Evolutionary conservation across 1,284 basidiomycete species (phyloP).

Genomic region (Naganishia cerealis): DNA sequence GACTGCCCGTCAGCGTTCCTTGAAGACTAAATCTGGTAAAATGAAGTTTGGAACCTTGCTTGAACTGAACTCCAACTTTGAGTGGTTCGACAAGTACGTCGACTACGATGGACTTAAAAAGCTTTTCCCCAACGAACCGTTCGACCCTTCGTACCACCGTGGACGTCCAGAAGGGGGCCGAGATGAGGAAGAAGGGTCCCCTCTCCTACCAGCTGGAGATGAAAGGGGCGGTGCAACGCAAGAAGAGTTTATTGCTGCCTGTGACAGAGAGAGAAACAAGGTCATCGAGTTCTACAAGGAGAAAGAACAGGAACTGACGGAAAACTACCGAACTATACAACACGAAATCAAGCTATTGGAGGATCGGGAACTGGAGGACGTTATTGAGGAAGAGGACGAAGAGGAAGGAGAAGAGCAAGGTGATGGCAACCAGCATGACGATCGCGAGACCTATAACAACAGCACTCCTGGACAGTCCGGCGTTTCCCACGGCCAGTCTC

Average conservation of each 20-base stretch:
- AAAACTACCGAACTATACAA: constrained; percentile 66
- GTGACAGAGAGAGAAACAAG: constrained; percentile 82
- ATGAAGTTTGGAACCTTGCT: constrained; percentile 65
- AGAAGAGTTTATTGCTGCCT: constrained; percentile 70
- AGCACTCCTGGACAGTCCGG: constrained; percentile 9
- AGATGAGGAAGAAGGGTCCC: constrained; percentile 68
- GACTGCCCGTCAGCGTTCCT: background rate
- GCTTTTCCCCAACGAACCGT: constrained; percentile 55
- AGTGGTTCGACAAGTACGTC: constrained; percentile 94
- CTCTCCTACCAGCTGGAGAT: constrained; percentile 45
- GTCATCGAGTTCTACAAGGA: constrained; percentile 75
- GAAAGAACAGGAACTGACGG: constrained; percentile 71
- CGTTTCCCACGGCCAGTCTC: background rate
- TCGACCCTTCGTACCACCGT: constrained; percentile 47
- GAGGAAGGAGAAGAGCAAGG: constrained; percentile 64
- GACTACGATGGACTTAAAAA: constrained; percentile 82
- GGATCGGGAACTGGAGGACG: constrained; percentile 62
- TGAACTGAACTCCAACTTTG: constrained; percentile 88
- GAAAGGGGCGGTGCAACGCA: constrained; percentile 60
- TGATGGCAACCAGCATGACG: constrained; percentile 59
- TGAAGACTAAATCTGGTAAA: constrained; percentile 38
- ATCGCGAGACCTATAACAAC: constrained; percentile 58
- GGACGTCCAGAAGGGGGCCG: constrained; percentile 56
- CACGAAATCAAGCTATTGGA: constrained; percentile 68
- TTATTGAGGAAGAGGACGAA: constrained; percentile 59